Percentiles rank a stretch among this genome's conserved stretches.
Evolutionary conservation across 2,329 filamentous ascomycete species (phyloP).

Genomic region (Fusarium haematococcum): DNA sequence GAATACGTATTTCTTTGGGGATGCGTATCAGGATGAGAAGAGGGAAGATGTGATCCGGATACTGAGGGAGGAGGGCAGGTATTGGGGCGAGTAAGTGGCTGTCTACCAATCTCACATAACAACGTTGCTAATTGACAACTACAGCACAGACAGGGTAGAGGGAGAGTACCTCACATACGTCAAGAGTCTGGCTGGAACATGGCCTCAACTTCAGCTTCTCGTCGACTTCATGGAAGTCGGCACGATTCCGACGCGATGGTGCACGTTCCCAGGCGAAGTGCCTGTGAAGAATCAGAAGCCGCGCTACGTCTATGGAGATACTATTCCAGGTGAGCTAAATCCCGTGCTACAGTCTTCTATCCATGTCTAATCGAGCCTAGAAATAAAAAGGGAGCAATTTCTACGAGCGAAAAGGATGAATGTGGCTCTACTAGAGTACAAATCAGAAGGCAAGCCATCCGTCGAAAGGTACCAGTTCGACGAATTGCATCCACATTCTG

Average conservation of each 20-base stretch:
- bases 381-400: neutral
- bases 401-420: neutral
- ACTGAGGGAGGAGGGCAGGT: neutral
- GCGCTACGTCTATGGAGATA: neutral
- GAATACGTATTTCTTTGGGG: neutral
- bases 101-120: neutral
- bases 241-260: neutral
- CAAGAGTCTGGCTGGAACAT: neutral
- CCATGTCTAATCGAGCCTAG: neutral
- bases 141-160: neutral
- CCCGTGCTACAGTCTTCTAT: fast-evolving
- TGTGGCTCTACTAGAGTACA: neutral
- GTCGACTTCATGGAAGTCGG: slow-evolving; percentile 3
- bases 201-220: neutral
- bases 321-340: neutral
- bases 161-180: neutral
- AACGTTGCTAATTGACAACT: neutral
- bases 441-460: neutral
- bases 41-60: neutral
- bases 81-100: neutral
- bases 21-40: neutral
- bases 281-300: neutral
- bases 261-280: neutral
- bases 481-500: neutral
- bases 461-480: neutral